These are phyloP conservation scores for Hypholoma sublateritium DNA, from an alignment of 768 basidiomycete species.

Conservation along the genomic window DNA sequence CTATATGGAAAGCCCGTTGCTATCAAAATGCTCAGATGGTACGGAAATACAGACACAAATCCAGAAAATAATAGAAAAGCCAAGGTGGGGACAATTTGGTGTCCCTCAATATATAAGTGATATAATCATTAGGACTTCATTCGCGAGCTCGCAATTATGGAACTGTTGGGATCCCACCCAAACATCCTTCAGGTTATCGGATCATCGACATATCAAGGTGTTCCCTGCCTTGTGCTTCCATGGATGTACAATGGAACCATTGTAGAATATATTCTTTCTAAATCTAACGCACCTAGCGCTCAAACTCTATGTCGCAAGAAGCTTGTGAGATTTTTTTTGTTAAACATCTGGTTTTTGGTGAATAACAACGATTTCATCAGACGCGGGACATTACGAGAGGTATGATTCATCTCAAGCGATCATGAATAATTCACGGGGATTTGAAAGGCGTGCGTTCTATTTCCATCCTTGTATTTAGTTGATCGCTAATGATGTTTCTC, in stretches of 20 bases:
- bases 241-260: conserved; percentile 32
- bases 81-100: background rate
- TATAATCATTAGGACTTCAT: conserved; percentile 4
- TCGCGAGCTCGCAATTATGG: conserved; percentile 13
- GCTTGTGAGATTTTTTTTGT: background rate
- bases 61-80: background rate
- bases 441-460: conserved; percentile 31
- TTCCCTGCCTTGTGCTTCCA: conserved; percentile 22
- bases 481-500: background rate
- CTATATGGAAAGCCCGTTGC: conserved; percentile 7
- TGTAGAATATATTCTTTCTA: conserved; percentile 12
- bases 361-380: conserved; percentile 10
- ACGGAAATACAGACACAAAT: background rate
- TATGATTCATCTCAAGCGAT: conserved; percentile 24
- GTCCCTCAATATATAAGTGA: background rate
- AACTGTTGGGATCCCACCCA: conserved; percentile 7
- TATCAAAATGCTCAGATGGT: conserved; percentile 3
- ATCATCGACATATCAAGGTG: background rate
- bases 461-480: background rate
- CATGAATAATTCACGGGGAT: conserved; percentile 38
- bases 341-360: background rate
- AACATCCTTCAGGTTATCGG: conserved; percentile 11
- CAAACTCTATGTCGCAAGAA: background rate
- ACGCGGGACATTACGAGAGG: conserved; percentile 27
- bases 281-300: background rate